Conservation (phyloP, 2,329 filamentous ascomycete species). For the Leptographium procerum region DNA sequence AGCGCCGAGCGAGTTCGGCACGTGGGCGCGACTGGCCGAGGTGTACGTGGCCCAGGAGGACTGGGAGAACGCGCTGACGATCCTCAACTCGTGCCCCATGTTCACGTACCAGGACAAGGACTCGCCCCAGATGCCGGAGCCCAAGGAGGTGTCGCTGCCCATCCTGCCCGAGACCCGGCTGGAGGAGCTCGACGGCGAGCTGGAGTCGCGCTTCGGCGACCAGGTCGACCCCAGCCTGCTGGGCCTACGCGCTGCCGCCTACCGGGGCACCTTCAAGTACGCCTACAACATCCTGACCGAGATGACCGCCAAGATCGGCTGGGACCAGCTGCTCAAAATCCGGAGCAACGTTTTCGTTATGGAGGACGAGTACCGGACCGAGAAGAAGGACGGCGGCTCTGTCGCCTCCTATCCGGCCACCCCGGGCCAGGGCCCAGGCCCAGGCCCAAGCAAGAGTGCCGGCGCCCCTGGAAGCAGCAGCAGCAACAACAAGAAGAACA, state of each 20-base stretch:
- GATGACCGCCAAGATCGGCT: slow-evolving; percentile 92
- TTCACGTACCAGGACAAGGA: slow-evolving; percentile 99
- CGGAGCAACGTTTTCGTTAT: slow-evolving; percentile 97
- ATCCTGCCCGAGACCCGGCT: slow-evolving; percentile 80
- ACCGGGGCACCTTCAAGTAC: slow-evolving; percentile 91
- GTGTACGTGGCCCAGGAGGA: slow-evolving; percentile 90
- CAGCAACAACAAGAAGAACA: slow-evolving; percentile 37
- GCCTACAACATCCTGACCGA: slow-evolving; percentile 91
- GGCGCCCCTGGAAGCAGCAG: too few relatives aligned
- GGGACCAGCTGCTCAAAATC: slow-evolving; percentile 91
- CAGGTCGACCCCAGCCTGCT: slow-evolving; percentile 78
- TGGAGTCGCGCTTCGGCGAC: slow-evolving; percentile 68
- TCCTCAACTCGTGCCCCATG: slow-evolving; percentile 97
- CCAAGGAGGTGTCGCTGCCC: slow-evolving; percentile 75
- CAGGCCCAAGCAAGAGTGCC: too few relatives aligned
- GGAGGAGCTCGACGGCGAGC: slow-evolving; percentile 92
- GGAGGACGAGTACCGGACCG: slow-evolving; percentile 95
- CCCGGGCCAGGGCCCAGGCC: slow-evolving; percentile 25
- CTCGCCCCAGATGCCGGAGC: slow-evolving; percentile 85
- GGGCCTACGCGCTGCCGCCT: slow-evolving; percentile 75
- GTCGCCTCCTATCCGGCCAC: slow-evolving; percentile 13
- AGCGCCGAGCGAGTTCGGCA: slow-evolving; percentile 92
- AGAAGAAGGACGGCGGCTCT: slow-evolving; percentile 55
- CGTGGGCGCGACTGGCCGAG: slow-evolving; percentile 87
- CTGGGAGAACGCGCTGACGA: slow-evolving; percentile 91